Conservation (phyloP, 805 yeast genomes). For the Lachancea dasiensis region DNA sequence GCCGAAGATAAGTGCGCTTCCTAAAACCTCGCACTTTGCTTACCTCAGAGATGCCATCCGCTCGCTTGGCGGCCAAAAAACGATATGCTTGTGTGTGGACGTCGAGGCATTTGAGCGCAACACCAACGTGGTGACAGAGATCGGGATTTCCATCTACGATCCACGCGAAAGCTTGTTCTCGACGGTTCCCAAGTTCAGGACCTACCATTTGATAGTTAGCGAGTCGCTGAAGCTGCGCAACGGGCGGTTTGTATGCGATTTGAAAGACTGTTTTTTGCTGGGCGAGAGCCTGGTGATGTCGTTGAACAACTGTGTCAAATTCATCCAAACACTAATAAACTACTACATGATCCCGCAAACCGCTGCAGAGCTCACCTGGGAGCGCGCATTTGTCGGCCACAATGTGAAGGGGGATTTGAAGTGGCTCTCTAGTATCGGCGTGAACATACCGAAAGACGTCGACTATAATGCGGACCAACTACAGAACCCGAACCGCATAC, state of each 20-base stretch:
- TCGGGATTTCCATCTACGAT: slow-evolving; percentile 53
- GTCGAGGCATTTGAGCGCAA: slow-evolving; percentile 51
- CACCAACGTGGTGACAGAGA: slow-evolving; percentile 43
- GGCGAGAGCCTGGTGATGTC: slow-evolving; percentile 44
- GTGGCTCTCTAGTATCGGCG: slow-evolving; percentile 44
- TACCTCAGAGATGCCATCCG: slow-evolving; percentile 21
- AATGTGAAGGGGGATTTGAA: slow-evolving; percentile 47
- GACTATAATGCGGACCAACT: slow-evolving; percentile 3
- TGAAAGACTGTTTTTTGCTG: slow-evolving; percentile 43
- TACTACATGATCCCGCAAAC: slow-evolving; percentile 36
- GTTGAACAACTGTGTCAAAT: slow-evolving; percentile 31
- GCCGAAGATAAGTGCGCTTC: slow-evolving; percentile 22
- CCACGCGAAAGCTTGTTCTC: slow-evolving; percentile 41
- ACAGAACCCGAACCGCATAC: slow-evolving; percentile 2
- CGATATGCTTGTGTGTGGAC: slow-evolving; percentile 44
- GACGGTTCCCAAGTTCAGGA: slow-evolving; percentile 37
- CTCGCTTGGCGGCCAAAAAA: slow-evolving; percentile 18
- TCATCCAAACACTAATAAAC: slow-evolving; percentile 40
- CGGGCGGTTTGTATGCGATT: slow-evolving; percentile 50
- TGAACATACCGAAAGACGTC: slow-evolving; percentile 36
- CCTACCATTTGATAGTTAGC: slow-evolving; percentile 39
- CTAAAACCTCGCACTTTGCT: slow-evolving; percentile 18
- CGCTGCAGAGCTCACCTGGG: slow-evolving; percentile 23
- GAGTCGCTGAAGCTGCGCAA: slow-evolving; percentile 42
- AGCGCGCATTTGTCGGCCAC: slow-evolving; percentile 53